Percentiles rank a stretch among this genome's conserved stretches.
phyloP scores from a whole-genome alignment of 108 stramenopile species.

The Nitzschia sp. region DNA sequence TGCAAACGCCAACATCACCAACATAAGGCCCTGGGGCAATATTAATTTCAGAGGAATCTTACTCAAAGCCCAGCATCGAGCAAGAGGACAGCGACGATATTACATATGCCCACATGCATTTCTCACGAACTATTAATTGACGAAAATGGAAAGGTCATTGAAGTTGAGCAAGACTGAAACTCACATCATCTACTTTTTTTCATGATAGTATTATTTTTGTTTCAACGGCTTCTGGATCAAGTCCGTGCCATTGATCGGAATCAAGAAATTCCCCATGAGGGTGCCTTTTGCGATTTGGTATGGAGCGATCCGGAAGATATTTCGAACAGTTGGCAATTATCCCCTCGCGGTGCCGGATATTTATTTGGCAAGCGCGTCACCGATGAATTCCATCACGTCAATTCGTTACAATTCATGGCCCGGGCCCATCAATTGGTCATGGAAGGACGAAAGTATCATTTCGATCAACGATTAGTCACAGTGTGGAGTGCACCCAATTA shows the following conservation, averaged over 20 bases:
- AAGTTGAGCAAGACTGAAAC: too few species aligned
- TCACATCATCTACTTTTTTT: too few species aligned
- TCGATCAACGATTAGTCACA: slow-evolving; percentile 83
- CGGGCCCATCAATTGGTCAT: slow-evolving; percentile 98
- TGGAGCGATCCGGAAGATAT: slow-evolving; percentile 99
- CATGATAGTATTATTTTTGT: too few species aligned
- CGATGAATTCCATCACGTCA: slow-evolving; percentile 92
- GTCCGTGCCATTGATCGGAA: slow-evolving; percentile 92
- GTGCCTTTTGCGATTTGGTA: slow-evolving; percentile 98
- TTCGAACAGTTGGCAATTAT: slow-evolving; percentile 56
- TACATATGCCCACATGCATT: too few species aligned
- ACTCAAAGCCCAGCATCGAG: too few species aligned
- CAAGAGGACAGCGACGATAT: too few species aligned
- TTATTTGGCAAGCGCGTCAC: slow-evolving; percentile 90
- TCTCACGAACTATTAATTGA: too few species aligned
- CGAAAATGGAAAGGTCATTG: too few species aligned
- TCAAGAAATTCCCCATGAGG: slow-evolving; percentile 99
- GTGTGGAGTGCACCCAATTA: slow-evolving; percentile 98
- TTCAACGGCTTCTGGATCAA: too few species aligned
- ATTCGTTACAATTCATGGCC: slow-evolving; percentile 86
- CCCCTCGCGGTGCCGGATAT: slow-evolving; percentile 92
- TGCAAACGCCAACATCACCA: too few species aligned
- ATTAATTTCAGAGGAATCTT: too few species aligned
- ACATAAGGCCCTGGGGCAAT: too few species aligned
- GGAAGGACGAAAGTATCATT: slow-evolving; percentile 92